Base-by-base conservation (phyloP, 495 filamentous ascomycete species). In the Aspergillus biplanus region DNA sequence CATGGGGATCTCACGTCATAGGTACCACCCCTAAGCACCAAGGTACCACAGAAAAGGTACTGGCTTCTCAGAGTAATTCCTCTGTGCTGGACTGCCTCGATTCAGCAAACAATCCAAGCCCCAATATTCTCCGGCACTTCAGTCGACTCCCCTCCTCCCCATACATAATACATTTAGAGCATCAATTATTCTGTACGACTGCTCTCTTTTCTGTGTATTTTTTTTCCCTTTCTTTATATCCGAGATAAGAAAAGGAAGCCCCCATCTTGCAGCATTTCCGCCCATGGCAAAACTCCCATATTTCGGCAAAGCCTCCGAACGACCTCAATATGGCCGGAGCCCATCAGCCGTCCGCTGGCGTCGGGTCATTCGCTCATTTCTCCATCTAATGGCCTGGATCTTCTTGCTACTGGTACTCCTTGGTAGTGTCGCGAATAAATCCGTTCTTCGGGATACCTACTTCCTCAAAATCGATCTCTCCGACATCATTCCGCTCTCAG, bases 391-490 rank as follows among this genome's bases (percentile, higher is more conserved):
- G 42, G 83, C 90, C 11, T 83, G 88, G 67, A 80, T 92, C 63
- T 96, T 97, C 69, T 74, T 93, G 1, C 79, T 96, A 52, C 79
- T 96, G 52, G 90, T 93, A 63, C 77, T 90, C 59, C 85, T 96
- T 65, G 93, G 89, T 67, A 91, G 88, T 74, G 84, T 86, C 50
- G 77, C 81, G 65, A 70, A 84, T 60, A 82, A 80, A 48, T 65
- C 83, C 12, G 85, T 92, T 18, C 73, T 92, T 16, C 81, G 79
- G 44, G 71, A 81, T 57, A 91, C 90, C 70, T 96, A 90, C 75
- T 96, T 97, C 77, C 86, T 93, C 70, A 87, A 87, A 67, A 84
- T 96, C 60, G 83, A 95, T 76, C 84, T 96, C n/a, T 82, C 88
- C 73, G 83, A 95, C 66, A 90, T 98, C 70, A 88, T 97, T 57